A percentile compares a stretch with the other conserved stretches of the same genome.
Conservation (phyloP, 805 yeast species). For the Metschnikowia noctiluminum region DNA sequence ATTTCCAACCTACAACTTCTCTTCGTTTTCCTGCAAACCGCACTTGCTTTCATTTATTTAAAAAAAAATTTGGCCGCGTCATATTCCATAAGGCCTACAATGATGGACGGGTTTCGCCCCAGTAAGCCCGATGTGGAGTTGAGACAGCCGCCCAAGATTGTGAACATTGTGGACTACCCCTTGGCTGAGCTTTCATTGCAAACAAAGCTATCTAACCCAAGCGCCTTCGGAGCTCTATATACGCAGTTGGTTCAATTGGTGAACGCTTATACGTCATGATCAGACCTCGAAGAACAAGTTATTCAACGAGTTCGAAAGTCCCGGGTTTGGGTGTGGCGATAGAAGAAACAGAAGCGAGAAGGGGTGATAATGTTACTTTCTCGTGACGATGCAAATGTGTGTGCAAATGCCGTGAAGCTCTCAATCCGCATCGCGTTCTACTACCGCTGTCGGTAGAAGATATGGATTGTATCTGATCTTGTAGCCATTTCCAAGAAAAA, state of each 20-base stretch:
- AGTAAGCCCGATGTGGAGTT: constrained; percentile 31
- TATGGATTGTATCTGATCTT: constrained; percentile 12
- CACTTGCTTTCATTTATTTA: constrained; percentile 17
- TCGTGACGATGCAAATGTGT: no score
- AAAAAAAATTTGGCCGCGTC: constrained; percentile 20
- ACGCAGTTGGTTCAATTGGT: constrained; percentile 14
- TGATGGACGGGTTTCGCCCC: constrained; percentile 27
- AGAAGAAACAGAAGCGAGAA: no score
- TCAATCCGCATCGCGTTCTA: constrained; percentile 3
- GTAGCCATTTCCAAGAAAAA: constrained; percentile 16
- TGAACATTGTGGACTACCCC: constrained; percentile 13
- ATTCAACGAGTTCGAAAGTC: no score
- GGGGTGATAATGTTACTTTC: no score
- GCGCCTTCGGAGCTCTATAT: constrained; percentile 14
- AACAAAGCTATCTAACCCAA: constrained; percentile 10
- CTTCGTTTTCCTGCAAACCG: constrained; percentile 17
- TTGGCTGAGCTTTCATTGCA: constrained; percentile 11
- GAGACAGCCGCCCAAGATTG: constrained; percentile 26
- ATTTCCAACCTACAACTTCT: constrained; percentile 14
- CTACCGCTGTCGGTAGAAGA: constrained; percentile 4
- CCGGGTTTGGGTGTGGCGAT: no score
- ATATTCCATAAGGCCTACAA: constrained; percentile 22
- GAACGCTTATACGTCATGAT: constrained; percentile 5
- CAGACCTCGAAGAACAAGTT: no score
- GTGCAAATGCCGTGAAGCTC: neutral